A percentile compares a stretch with the other conserved stretches of the same genome.
Conservation (phyloP, 306 rosid species). For the Calophaca sinica region DNA sequence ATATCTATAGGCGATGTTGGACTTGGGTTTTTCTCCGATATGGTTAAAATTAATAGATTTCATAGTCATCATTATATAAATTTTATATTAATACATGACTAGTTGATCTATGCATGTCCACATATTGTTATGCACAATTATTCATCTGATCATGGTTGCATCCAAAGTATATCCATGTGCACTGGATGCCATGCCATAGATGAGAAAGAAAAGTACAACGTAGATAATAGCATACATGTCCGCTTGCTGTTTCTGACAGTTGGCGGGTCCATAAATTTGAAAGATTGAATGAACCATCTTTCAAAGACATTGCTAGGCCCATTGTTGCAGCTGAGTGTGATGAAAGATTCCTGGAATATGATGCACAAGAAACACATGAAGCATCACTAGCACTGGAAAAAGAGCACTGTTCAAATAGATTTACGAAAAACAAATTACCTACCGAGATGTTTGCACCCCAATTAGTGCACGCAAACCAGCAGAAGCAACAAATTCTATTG, state of each 20-base stretch:
- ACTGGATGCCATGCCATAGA: constrained; percentile 28
- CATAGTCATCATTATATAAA: not conserved
- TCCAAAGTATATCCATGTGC: constrained; percentile 32
- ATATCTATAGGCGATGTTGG: too few species aligned
- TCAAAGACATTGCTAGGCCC: constrained; percentile 80
- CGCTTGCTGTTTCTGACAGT: constrained; percentile 80
- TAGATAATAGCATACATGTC: constrained; percentile 64
- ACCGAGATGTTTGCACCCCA: constrained; percentile 92
- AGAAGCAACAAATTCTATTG: constrained; percentile 79
- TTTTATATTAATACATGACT: not conserved
- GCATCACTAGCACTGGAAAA: constrained; percentile 14
- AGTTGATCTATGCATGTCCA: constrained; percentile 12
- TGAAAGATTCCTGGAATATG: constrained; percentile 68
- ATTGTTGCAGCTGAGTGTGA: constrained; percentile 83
- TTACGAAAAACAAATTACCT: constrained; percentile 35
- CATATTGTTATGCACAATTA: constrained; percentile 20
- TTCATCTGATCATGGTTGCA: not conserved
- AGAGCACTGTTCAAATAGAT: constrained; percentile 28
- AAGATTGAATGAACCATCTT: constrained; percentile 88
- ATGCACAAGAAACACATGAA: constrained; percentile 31
- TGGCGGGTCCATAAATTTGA: constrained; percentile 94
- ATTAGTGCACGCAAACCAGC: constrained; percentile 83
- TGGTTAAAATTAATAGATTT: constrained; percentile 4
- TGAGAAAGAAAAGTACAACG: constrained; percentile 38
- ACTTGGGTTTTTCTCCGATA: too few species aligned